Evolutionary conservation across 495 filamentous ascomycete species (phyloP), one percentile per base, ranked within the genome.

Genomic region (Astrothelium macrocarpum): DNA sequence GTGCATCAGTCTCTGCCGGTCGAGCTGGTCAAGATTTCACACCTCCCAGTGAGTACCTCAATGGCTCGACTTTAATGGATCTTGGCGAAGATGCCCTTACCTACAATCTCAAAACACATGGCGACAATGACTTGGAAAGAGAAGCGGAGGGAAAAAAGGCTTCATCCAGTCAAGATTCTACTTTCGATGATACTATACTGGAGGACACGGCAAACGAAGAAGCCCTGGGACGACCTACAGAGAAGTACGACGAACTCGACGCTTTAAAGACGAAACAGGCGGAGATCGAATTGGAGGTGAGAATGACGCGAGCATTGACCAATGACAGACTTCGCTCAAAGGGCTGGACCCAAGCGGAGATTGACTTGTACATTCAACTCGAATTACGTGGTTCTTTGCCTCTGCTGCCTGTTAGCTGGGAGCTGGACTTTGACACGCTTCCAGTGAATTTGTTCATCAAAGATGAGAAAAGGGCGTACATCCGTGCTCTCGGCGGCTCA

Each of bases 341-440:
- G 16, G 49, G 49, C 49, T 56, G 49, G 49, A 56, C 49, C 49
- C 23, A 56, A 29, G 2, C 49, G 0, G 49, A 56, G 49, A 56
- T 56, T 20, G 49, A 56, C 1, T 11, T 56, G 25, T 56, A 56
- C 25, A 12, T 56, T 25, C n/a, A 29, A 5, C 49, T 56, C 11
- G 49, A 56, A 11, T 80, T 81, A 70, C 81, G 86, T 29, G 84
- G 85, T 2, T 80, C 78, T 32, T 84, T 88, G 73, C 80, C 83
- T 4, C 68, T 87, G 1, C 67, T 89, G 28, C 81, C 82, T 1
- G 53, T 60, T 2, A 68, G 74, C 60, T 90, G 85, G 84, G 67
- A 75, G 42, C 74, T 77, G 56, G 87, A 90, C 66, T 90, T 87
- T 67, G 67, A 68, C 0, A 86, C 80, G 0, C 72, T 89, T 34